Evolutionary conservation across 139 green algal species (phyloP).

Genomic region (Chlamydomonas incerta): DNA sequence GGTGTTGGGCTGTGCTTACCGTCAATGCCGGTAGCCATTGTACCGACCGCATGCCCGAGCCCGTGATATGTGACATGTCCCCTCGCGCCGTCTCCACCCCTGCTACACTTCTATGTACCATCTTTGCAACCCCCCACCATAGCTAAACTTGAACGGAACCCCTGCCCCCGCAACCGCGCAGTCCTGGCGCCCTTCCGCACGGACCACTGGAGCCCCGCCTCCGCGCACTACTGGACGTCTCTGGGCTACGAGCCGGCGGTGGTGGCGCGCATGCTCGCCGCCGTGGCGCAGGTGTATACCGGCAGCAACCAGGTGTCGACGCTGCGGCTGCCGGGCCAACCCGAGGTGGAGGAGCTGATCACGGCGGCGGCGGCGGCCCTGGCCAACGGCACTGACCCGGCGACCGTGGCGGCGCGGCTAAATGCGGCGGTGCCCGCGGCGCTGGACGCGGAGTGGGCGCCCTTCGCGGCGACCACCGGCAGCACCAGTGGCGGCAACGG

Average conservation of each 20-base stretch:
- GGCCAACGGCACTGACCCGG: neutral
- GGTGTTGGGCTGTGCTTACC: no score
- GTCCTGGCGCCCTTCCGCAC: conserved; percentile 4
- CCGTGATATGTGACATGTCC: no score
- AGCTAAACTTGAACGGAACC: no score
- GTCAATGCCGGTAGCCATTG: no score
- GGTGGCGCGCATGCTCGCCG: neutral
- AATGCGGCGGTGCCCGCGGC: neutral
- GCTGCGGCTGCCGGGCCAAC: conserved; percentile 16
- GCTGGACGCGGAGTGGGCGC: neutral
- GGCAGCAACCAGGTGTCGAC: neutral
- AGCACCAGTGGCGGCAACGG: no score
- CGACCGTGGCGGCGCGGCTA: neutral
- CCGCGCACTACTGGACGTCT: neutral
- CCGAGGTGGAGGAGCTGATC: neutral
- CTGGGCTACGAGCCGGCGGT: neutral
- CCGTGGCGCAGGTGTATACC: neutral
- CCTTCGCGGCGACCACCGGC: neutral
- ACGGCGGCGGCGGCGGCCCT: neutral
- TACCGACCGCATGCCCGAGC: no score
- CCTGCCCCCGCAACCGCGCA: neutral
- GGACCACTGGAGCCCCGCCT: conserved; percentile 11
- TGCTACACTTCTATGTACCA: no score
- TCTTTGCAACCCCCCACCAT: no score
- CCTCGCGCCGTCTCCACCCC: no score